phyloP scores from a whole-genome alignment of 306 rosid genomes.

The Arachis stenosperma region DNA sequence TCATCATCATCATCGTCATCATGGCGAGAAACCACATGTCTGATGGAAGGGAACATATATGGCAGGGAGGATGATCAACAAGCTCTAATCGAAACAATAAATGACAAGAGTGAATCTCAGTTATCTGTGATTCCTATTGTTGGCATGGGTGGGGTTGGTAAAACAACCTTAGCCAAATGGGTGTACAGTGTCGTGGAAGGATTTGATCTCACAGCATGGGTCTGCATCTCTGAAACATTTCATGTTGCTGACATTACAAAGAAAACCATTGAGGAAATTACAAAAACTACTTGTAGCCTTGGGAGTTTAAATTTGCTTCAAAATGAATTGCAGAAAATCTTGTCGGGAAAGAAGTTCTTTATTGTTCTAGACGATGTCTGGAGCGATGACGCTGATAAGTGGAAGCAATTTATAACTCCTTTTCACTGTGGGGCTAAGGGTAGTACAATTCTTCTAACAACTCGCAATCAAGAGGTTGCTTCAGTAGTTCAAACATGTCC shows the following conservation, averaged over 20 bases:
- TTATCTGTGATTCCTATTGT: constrained; percentile 15
- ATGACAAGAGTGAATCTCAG: neutral
- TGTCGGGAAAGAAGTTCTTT: neutral
- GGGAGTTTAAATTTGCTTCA: neutral
- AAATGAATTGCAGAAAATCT: neutral
- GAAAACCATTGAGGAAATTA: neutral
- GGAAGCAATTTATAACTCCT: constrained; percentile 4
- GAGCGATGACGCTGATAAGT: neutral
- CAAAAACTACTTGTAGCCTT: neutral
- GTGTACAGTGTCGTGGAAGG: neutral
- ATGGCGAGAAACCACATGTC: neutral
- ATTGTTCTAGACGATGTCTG: constrained; percentile 23
- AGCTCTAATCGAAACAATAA: neutral
- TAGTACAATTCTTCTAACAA: constrained; percentile 1
- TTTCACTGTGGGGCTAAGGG: neutral
- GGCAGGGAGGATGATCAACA: constrained; percentile 8
- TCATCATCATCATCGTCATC: neutral
- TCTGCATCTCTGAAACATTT: neutral
- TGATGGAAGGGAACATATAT: neutral
- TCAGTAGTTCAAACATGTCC: neutral
- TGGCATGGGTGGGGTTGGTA: constrained; percentile 24
- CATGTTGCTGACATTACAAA: neutral
- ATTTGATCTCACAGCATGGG: constrained; percentile 9
- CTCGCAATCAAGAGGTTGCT: neutral
- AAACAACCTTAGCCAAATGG: constrained; percentile 8